These are phyloP conservation scores for Septoria petroselini DNA, from an alignment of 2,329 filamentous ascomycete genomes.

Conservation along the genomic window DNA sequence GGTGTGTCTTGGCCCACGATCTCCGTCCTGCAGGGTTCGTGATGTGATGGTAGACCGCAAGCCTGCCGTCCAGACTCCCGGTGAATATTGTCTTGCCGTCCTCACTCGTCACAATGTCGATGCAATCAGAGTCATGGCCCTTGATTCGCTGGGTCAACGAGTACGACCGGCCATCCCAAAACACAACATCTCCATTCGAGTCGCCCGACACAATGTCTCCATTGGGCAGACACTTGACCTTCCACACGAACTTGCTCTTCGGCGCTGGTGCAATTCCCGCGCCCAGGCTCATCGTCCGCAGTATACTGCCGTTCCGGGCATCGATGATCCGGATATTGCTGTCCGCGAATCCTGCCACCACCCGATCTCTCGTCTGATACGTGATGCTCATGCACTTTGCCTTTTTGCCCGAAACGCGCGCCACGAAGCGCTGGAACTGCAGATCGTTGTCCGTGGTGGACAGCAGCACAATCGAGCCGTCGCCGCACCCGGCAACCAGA, in stretches of 20 bases:
- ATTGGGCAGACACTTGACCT: conserved; percentile 79
- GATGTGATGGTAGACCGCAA: conserved; percentile 73
- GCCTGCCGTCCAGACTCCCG: conserved; percentile 86
- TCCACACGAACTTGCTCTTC: conserved; percentile 88
- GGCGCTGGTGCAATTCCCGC: conserved; percentile 71
- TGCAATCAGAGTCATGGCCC: conserved; percentile 82
- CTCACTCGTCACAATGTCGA: conserved; percentile 77
- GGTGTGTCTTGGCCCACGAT: conserved; percentile 82
- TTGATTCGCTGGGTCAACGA: conserved; percentile 82
- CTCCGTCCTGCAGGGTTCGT: conserved; percentile 46
- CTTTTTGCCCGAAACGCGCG: conserved; percentile 75
- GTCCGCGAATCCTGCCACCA: conserved; percentile 92
- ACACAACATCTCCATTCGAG: conserved; percentile 86
- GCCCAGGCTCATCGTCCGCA: conserved; percentile 83
- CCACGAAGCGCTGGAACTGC: conserved; percentile 71
- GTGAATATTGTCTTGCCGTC: conserved; percentile 82
- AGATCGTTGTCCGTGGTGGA: conserved; percentile 82
- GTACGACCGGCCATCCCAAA: conserved; percentile 92
- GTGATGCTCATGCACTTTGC: conserved; percentile 85
- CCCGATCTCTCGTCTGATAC: conserved; percentile 78
- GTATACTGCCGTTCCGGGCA: conserved; percentile 68
- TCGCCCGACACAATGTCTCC: conserved; percentile 93
- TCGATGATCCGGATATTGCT: conserved; percentile 92
- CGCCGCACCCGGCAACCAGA: conserved; percentile 83
- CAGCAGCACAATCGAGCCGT: conserved; percentile 83